phyloP scores from a whole-genome alignment of 1,139 yeast species.

The Spencermartinsiella ligniputridi region DNA sequence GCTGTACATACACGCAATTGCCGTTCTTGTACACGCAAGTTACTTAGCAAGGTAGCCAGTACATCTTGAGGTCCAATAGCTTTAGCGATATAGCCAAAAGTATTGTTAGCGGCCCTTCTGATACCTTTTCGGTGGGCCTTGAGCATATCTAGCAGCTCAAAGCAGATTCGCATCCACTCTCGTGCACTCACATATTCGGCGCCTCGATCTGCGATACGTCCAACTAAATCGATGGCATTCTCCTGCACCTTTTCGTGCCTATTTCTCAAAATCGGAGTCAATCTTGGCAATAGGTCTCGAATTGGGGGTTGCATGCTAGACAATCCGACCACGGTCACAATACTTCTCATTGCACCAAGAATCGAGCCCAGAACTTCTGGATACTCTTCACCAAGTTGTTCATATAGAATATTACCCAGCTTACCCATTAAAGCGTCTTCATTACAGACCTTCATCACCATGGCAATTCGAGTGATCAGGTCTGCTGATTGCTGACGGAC shows the following conservation, averaged over 20 bases:
- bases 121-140: slow-evolving; percentile 79
- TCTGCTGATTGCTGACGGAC: slow-evolving; percentile 87
- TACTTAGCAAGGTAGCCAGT: slow-evolving; percentile 74
- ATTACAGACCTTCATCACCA: slow-evolving; percentile 62
- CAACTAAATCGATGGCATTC: slow-evolving; percentile 72
- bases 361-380: slow-evolving; percentile 93
- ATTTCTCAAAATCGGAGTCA: slow-evolving; percentile 88
- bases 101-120: slow-evolving; percentile 78
- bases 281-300: slow-evolving; percentile 75
- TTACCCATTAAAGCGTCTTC: slow-evolving; percentile 61
- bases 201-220: slow-evolving; percentile 77
- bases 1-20: slow-evolving; percentile 96
- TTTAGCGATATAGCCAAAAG: slow-evolving; percentile 87
- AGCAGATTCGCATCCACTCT: slow-evolving; percentile 98
- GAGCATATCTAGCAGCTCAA: slow-evolving; percentile 83
- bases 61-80: slow-evolving; percentile 98
- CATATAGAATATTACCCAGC: slow-evolving; percentile 74
- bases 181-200: slow-evolving; percentile 84
- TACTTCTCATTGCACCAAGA: slow-evolving; percentile 59
- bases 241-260: slow-evolving; percentile 92
- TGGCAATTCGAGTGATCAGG: slow-evolving; percentile 60
- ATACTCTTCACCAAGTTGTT: slow-evolving; percentile 89
- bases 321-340: slow-evolving; percentile 50
- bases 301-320: slow-evolving; percentile 75
- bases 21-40: slow-evolving; percentile 88